Percentiles rank a stretch among this genome's conserved stretches.
Evolutionary conservation across 176 grass and related monocot species (phyloP).

Genomic region (Dactylis glomerata): DNA sequence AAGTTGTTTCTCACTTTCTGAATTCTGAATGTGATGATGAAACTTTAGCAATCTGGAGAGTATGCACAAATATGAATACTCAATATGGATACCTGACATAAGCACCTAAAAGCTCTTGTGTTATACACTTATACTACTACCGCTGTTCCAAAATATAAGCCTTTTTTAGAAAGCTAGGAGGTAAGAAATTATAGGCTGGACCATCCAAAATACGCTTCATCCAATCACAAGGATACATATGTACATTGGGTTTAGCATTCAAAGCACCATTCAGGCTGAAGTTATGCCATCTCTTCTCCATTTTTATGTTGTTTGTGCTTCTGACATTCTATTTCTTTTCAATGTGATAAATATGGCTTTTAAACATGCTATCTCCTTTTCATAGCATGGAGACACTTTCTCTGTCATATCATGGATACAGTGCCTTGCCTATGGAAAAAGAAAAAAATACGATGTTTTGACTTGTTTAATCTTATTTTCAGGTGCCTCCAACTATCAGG

Average conservation of each 20-base stretch:
- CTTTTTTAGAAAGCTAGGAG: no score
- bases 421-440: neutral
- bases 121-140: no score
- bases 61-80: neutral
- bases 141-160: no score
- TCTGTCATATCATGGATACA: neutral
- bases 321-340: neutral
- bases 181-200: neutral
- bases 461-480: slow-evolving; percentile 40
- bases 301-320: neutral
- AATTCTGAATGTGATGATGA: neutral
- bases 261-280: neutral
- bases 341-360: neutral
- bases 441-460: slow-evolving; percentile 20
- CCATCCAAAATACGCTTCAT: neutral
- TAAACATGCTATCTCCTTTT: neutral
- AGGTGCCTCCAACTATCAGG: slow-evolving; percentile 85
- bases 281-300: neutral
- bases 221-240: neutral
- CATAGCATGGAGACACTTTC: neutral
- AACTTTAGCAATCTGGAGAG: neutral
- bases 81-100: neutral
- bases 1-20: neutral
- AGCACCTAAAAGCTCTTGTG: neutral
- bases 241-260: neutral